These are phyloP conservation scores for Spirogloea muscicola DNA, from an alignment of 139 green algal species.

Conservation along the genomic window DNA sequence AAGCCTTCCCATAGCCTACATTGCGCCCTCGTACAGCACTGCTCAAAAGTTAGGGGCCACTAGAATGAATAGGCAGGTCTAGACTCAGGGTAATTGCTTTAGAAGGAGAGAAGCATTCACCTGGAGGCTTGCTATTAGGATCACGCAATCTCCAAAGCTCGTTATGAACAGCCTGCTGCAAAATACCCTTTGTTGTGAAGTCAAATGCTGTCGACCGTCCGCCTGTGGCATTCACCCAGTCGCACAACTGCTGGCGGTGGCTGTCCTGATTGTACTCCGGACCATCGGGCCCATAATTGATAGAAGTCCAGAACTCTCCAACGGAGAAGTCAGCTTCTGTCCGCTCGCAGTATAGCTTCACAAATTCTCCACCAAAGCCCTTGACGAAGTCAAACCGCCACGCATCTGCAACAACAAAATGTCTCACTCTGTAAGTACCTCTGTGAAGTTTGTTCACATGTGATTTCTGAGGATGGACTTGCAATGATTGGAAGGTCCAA, in stretches of 20 bases:
- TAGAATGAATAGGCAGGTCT: not conserved
- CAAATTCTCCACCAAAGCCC: constrained; percentile 33
- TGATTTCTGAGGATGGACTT: too few species aligned
- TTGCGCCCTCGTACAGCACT: too few species aligned
- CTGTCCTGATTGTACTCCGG: constrained; percentile 40
- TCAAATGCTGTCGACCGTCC: constrained; percentile 52
- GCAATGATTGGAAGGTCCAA: too few species aligned
- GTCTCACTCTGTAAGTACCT: too few species aligned
- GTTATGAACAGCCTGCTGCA: constrained; percentile 47
- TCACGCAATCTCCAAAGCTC: constrained; percentile 41
- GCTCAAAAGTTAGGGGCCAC: too few species aligned
- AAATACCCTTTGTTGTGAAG: constrained; percentile 63
- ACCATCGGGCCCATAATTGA: constrained; percentile 38
- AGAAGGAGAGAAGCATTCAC: not conserved
- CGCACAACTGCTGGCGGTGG: constrained; percentile 51
- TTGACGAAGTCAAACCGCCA: constrained; percentile 58
- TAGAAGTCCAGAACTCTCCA: constrained; percentile 68
- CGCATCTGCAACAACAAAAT: too few species aligned
- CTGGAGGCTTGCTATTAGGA: constrained; percentile 38
- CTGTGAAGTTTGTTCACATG: too few species aligned
- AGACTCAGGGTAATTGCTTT: not conserved
- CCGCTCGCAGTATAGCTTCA: constrained; percentile 54
- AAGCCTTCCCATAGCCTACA: not conserved
- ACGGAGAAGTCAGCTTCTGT: constrained; percentile 58
- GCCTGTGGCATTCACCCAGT: constrained; percentile 52